Conservation (phyloP, 2,329 filamentous ascomycete genomes). For the Neonectria faginata region DNA sequence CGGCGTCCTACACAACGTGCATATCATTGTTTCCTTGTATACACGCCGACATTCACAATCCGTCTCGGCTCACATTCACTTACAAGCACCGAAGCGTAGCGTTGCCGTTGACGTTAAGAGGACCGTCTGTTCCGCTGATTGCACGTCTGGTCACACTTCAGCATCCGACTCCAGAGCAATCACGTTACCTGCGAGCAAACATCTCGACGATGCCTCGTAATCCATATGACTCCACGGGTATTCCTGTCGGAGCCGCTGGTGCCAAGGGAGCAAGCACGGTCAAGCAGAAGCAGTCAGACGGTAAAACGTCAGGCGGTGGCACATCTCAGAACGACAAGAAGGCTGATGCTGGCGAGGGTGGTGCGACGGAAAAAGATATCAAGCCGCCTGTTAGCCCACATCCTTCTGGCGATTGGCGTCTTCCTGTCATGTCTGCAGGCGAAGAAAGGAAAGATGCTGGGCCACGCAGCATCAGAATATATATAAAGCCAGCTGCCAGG, state of each 20-base stretch:
- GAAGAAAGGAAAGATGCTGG: too few species aligned
- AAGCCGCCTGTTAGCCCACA: not conserved
- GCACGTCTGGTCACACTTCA: not conserved
- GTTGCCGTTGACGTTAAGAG: too few species aligned
- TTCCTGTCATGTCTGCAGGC: too few species aligned
- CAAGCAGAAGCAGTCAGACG: not conserved
- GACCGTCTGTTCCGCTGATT: not conserved
- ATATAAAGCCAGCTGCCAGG: too few species aligned
- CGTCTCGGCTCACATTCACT: not conserved
- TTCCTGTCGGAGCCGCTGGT: not conserved
- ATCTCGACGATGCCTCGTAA: slow-evolving; percentile 3
- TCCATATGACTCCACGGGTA: not conserved
- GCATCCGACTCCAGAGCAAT: too few species aligned
- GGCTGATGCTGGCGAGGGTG: not conserved
- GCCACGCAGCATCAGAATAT: too few species aligned
- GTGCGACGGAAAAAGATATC: not conserved
- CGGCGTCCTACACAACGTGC: too few species aligned
- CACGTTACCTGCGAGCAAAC: too few species aligned
- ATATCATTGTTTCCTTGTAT: not conserved
- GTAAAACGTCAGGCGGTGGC: slow-evolving; percentile 8
- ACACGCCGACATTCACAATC: not conserved
- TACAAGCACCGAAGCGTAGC: not conserved
- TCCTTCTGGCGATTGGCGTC: not conserved
- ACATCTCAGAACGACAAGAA: not conserved
- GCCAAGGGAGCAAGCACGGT: not conserved